phyloP scores from a whole-genome alignment of 305 asterid species.

The Fraxinus albicans region DNA sequence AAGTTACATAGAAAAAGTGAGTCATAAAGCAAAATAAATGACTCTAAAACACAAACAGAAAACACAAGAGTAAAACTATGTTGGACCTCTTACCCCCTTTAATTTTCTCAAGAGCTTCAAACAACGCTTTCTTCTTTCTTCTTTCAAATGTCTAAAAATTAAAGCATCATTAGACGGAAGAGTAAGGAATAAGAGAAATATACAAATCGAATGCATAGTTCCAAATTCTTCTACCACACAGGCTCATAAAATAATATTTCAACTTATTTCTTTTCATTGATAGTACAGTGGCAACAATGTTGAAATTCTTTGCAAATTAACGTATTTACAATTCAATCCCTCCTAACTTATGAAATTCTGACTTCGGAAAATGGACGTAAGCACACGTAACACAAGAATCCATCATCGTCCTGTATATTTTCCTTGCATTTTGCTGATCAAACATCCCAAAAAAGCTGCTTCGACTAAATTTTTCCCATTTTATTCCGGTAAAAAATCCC shows the following conservation, averaged over 20 bases:
- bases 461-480: neutral
- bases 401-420: neutral
- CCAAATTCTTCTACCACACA: neutral
- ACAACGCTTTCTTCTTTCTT: slow-evolving; percentile 46
- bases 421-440: neutral
- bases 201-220: too few relatives aligned
- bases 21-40: neutral
- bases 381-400: neutral
- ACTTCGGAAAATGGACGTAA: neutral
- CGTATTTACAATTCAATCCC: neutral
- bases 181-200: neutral
- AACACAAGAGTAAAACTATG: neutral
- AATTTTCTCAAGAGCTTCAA: slow-evolving; percentile 71
- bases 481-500: neutral
- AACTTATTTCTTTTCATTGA: too few relatives aligned
- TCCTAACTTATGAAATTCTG: neutral
- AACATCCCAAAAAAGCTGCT: neutral
- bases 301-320: neutral
- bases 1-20: neutral
- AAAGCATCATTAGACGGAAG: neutral
- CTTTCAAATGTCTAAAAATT: slow-evolving; percentile 44
- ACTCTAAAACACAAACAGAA: neutral
- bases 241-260: neutral
- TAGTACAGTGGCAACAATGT: neutral
- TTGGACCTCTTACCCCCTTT: slow-evolving; percentile 47